Conservation (phyloP, 2,329 filamentous ascomycete genomes). For the Phoma herbarum region DNA sequence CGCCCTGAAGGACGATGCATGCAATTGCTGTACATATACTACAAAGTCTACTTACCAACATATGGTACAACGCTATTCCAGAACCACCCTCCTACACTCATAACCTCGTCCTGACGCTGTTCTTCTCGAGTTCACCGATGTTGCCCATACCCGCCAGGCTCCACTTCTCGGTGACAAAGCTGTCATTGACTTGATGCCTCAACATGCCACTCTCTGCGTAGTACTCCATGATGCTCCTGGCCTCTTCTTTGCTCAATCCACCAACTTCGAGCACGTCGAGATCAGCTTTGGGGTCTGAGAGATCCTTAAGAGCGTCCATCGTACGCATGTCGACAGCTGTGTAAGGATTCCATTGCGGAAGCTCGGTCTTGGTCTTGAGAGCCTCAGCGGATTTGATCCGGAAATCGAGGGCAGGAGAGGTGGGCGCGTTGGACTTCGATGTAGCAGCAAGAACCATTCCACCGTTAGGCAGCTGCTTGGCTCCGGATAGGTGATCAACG, state of each 20-base stretch:
- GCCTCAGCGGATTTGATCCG: conserved; percentile 64
- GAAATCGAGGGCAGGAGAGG: conserved; percentile 72
- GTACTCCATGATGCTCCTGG: conserved; percentile 86
- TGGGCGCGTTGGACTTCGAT: conserved; percentile 73
- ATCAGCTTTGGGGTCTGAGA: conserved; percentile 46
- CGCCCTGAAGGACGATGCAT: conserved; percentile 8
- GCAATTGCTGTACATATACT: conserved; percentile 31
- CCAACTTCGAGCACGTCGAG: conserved; percentile 64
- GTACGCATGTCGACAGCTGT: conserved; percentile 62
- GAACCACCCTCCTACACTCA: conserved; percentile 17
- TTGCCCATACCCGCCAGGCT: conserved; percentile 80
- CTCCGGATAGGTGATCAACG: conserved; percentile 69
- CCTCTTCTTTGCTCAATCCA: conserved; percentile 77
- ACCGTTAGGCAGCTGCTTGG: conserved; percentile 70
- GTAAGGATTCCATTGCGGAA: conserved; percentile 62
- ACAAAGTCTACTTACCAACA: conserved; percentile 27
- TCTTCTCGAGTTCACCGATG: conserved; percentile 84
- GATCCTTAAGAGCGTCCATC: conserved; percentile 55
- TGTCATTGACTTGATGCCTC: conserved; percentile 73
- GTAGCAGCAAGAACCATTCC: conserved; percentile 80
- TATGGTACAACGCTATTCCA: conserved; percentile 27
- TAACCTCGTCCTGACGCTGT: conserved; percentile 55
- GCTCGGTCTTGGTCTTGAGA: conserved; percentile 47
- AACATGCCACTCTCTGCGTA: conserved; percentile 87
- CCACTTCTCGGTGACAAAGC: conserved; percentile 82